Conservation (phyloP, 2,329 filamentous ascomycete species). For the Calonectria honghensis region DNA sequence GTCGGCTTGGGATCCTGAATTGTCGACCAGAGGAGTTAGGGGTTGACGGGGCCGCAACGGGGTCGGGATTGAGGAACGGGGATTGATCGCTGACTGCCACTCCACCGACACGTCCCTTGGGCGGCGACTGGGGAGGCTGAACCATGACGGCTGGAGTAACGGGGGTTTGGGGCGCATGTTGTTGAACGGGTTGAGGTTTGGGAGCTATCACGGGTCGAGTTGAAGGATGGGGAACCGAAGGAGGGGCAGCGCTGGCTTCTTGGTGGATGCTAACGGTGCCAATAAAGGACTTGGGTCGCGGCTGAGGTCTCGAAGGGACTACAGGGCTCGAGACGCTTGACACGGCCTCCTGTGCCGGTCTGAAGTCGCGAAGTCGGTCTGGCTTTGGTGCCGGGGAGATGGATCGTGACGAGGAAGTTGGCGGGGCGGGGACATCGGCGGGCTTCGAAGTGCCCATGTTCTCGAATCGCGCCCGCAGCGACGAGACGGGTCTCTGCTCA, state of each 20-base stretch:
- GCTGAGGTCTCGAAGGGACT: constrained; percentile 57
- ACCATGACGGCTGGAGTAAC: constrained; percentile 80
- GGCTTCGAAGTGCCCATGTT: constrained; percentile 71
- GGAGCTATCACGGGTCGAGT: constrained; percentile 50
- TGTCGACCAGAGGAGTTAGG: constrained; percentile 66
- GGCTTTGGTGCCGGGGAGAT: constrained; percentile 66
- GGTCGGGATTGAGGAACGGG: constrained; percentile 69
- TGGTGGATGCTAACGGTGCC: constrained; percentile 49
- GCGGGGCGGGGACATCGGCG: constrained; percentile 47
- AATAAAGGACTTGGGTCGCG: constrained; percentile 52
- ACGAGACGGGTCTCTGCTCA: constrained; percentile 85
- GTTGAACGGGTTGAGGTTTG: constrained; percentile 51
- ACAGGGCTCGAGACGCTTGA: constrained; percentile 58
- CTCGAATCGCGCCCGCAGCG: constrained; percentile 87
- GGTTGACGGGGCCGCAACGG: constrained; percentile 63
- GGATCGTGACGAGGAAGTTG: constrained; percentile 56
- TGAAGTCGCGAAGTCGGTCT: constrained; percentile 64
- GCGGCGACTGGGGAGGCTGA: constrained; percentile 82
- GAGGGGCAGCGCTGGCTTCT: constrained; percentile 48
- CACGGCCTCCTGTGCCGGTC: constrained; percentile 60
- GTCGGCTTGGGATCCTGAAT: constrained; percentile 73
- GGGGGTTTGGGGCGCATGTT: constrained; percentile 51
- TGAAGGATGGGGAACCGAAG: constrained; percentile 52
- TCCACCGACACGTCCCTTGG: constrained; percentile 66
- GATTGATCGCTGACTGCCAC: constrained; percentile 64